Conservation (phyloP, 345 rosid species). For the Moricandia moricandioides region DNA sequence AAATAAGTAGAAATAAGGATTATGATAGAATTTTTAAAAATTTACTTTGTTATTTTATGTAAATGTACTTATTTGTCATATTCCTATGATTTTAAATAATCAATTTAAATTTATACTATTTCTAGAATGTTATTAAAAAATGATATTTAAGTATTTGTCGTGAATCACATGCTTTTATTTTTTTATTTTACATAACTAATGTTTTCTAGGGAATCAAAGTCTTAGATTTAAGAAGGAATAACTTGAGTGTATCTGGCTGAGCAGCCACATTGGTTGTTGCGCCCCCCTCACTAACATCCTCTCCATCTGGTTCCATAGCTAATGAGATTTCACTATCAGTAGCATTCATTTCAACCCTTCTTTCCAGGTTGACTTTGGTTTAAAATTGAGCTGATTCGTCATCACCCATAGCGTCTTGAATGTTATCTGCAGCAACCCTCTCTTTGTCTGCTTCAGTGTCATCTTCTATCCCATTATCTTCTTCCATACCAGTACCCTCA, state of each 20-base stretch:
- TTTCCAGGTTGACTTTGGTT: background rate
- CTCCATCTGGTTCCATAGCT: slow-evolving; percentile 12
- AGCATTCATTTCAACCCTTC: background rate
- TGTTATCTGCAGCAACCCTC: background rate
- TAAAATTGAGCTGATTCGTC: slow-evolving; percentile 12
- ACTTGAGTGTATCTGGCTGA: background rate
- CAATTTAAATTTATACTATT: too few relatives aligned
- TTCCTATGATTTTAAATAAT: too few relatives aligned
- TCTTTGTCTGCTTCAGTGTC: slow-evolving; percentile 13
- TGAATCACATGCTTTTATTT: too few relatives aligned
- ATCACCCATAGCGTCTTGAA: slow-evolving; percentile 16
- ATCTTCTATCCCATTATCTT: background rate
- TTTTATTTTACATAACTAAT: too few relatives aligned
- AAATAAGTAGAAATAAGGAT: too few relatives aligned
- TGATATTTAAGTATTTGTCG: too few relatives aligned
- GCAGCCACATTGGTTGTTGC: background rate
- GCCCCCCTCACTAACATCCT: slow-evolving; percentile 7
- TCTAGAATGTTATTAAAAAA: too few relatives aligned
- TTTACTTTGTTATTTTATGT: too few relatives aligned
- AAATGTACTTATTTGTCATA: too few relatives aligned
- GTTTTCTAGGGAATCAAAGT: too few relatives aligned
- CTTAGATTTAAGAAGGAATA: background rate
- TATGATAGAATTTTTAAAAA: too few relatives aligned
- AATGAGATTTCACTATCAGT: slow-evolving; percentile 3
- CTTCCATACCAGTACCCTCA: background rate